These are phyloP conservation scores for Exophiala bonariae DNA, from an alignment of 2,329 filamentous ascomycete species.

Conservation along the genomic window DNA sequence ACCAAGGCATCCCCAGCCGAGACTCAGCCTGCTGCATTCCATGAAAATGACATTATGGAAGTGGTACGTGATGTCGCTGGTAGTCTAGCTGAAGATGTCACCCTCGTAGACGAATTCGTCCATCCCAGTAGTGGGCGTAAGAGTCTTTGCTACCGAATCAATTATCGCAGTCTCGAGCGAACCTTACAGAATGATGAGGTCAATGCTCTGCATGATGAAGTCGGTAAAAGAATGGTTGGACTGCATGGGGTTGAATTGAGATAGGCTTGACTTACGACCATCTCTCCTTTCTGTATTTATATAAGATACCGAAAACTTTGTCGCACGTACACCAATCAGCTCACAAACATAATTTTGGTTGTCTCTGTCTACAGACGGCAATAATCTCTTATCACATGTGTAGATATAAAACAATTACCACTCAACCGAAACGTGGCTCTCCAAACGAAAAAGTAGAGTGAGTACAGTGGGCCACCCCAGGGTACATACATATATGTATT, in stretches of 20 bases:
- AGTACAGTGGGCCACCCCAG: no score
- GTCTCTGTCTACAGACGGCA: no score
- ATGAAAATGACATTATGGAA: constrained; percentile 98
- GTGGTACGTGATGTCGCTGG: constrained; percentile 80
- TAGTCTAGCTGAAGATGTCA: constrained; percentile 84
- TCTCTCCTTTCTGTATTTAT: background rate
- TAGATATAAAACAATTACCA: no score
- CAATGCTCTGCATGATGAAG: constrained; percentile 71
- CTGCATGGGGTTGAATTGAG: constrained; percentile 78
- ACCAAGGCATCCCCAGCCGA: constrained; percentile 38
- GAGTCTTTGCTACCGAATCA: constrained; percentile 89
- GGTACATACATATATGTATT: no score
- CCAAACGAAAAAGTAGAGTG: no score
- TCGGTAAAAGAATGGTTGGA: constrained; percentile 62
- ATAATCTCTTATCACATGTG: no score
- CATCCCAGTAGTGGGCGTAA: constrained; percentile 81
- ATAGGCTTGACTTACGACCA: constrained; percentile 34
- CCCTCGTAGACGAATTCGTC: constrained; percentile 78
- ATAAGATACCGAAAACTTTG: background rate
- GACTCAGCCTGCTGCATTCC: constrained; percentile 56
- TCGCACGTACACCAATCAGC: background rate
- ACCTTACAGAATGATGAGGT: constrained; percentile 83
- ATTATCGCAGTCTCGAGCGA: constrained; percentile 87
- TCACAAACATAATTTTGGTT: no score
- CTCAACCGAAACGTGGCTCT: no score